Percentiles rank a stretch among this genome's conserved stretches.
Evolutionary conservation across 2,329 filamentous ascomycete genomes (phyloP).

Genomic region (Hypoxylon sp.): DNA sequence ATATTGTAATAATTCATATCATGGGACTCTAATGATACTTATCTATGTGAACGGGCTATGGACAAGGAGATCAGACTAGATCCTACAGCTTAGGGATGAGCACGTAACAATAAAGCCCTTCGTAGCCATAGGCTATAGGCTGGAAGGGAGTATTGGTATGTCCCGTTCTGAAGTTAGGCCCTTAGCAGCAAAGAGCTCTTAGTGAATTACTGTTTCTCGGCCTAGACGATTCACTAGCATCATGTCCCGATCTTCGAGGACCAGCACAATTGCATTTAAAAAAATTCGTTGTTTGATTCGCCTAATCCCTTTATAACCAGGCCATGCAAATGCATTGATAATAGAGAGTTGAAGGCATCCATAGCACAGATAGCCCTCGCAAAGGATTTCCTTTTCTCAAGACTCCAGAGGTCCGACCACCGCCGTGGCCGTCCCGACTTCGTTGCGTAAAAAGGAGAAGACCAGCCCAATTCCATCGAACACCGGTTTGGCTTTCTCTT

Average conservation of each 20-base stretch:
- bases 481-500: slow-evolving; percentile 49
- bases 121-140: background rate
- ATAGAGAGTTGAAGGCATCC: slow-evolving; percentile 56
- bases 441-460: slow-evolving; percentile 37
- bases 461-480: slow-evolving; percentile 37
- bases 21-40: background rate
- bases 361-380: slow-evolving; percentile 48
- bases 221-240: slow-evolving; percentile 1
- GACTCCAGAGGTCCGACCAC: slow-evolving; percentile 54
- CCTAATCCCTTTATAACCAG: slow-evolving; percentile 66
- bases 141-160: background rate
- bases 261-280: slow-evolving; percentile 36
- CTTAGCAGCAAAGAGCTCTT: background rate
- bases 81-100: background rate
- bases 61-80: background rate
- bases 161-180: background rate
- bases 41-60: background rate
- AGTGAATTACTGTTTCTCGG: background rate
- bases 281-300: slow-evolving; percentile 65
- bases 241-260: slow-evolving; percentile 3
- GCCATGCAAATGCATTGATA: slow-evolving; percentile 65
- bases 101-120: background rate
- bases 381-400: slow-evolving; percentile 52
- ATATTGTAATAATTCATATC: background rate
- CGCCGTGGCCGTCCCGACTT: slow-evolving; percentile 51